These are phyloP conservation scores for Starmerella potacharoeniae DNA, from an alignment of 805 yeast species.

Conservation along the genomic window DNA sequence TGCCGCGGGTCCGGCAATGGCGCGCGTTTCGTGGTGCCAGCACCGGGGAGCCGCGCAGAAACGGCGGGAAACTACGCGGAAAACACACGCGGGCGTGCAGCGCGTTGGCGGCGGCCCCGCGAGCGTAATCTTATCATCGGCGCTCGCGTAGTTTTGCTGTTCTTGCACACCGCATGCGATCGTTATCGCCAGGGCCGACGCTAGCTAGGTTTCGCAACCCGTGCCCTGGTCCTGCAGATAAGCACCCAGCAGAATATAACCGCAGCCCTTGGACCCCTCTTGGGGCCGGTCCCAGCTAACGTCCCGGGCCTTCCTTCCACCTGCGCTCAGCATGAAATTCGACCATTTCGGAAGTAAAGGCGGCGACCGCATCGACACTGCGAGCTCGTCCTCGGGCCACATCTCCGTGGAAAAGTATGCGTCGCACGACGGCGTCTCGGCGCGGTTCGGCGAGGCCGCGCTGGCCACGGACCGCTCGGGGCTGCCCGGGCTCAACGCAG, in stretches of 20 bases:
- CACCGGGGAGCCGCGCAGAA: no score
- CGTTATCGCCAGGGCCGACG: not conserved
- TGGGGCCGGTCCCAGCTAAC: not conserved
- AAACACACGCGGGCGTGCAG: no score
- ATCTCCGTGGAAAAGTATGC: not conserved
- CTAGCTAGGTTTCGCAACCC: not conserved
- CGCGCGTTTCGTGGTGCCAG: no score
- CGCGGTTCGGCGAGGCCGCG: not conserved
- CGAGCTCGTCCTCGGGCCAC: not conserved
- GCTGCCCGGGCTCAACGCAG: slow-evolving; percentile 14
- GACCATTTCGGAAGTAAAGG: not conserved
- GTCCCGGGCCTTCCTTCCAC: not conserved
- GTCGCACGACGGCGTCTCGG: not conserved
- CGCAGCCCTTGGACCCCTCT: not conserved
- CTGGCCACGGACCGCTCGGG: not conserved
- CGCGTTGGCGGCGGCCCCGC: no score
- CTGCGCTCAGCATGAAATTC: not conserved
- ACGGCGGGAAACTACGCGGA: no score
- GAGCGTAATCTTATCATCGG: not conserved
- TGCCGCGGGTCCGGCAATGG: no score
- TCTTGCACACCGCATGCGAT: not conserved
- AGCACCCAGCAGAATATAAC: not conserved
- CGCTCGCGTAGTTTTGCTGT: not conserved
- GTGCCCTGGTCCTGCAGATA: not conserved
- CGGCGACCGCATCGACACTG: not conserved